These are phyloP conservation scores for Pichia sp. DNA, from an alignment of 1,139 yeast species.

Conservation along the genomic window DNA sequence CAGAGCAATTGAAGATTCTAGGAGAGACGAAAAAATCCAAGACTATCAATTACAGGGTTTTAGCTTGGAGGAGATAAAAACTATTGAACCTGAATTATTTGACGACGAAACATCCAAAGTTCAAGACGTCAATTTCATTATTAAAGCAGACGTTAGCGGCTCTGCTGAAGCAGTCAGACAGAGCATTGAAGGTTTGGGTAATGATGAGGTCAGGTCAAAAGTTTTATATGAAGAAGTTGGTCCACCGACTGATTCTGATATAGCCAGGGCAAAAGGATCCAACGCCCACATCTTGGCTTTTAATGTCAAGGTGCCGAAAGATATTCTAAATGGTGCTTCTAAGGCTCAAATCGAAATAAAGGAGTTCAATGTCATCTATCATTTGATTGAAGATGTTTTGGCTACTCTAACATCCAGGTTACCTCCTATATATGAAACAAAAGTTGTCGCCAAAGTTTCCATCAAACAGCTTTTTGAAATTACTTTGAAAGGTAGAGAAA, in stretches of 20 bases:
- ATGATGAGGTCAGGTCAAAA: slow-evolving; percentile 70
- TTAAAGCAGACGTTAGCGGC: slow-evolving; percentile 86
- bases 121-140: slow-evolving; percentile 55
- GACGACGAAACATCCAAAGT: slow-evolving; percentile 30
- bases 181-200: slow-evolving; percentile 75
- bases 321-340: slow-evolving; percentile 57
- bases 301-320: slow-evolving; percentile 67
- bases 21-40: slow-evolving; percentile 48
- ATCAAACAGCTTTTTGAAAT: slow-evolving; percentile 72
- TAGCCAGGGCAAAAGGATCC: slow-evolving; percentile 75
- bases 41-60: slow-evolving; percentile 57
- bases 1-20: slow-evolving; percentile 44
- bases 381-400: slow-evolving; percentile 81
- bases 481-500: slow-evolving; percentile 45
- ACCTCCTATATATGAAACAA: slow-evolving; percentile 64
- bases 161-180: slow-evolving; percentile 63
- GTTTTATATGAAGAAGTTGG: slow-evolving; percentile 81
- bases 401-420: slow-evolving; percentile 56
- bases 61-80: slow-evolving; percentile 39
- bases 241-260: slow-evolving; percentile 74
- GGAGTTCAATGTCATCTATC: slow-evolving; percentile 78
- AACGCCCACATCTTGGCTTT: slow-evolving; percentile 73
- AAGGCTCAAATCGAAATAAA: slow-evolving; percentile 54
- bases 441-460: slow-evolving; percentile 64
- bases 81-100: slow-evolving; percentile 32